Evolutionary conservation across 371 early-diverging fungal genomes (phyloP), one percentile per base, ranked within the genome.

Genomic region (Chytridium lagenaria): DNA sequence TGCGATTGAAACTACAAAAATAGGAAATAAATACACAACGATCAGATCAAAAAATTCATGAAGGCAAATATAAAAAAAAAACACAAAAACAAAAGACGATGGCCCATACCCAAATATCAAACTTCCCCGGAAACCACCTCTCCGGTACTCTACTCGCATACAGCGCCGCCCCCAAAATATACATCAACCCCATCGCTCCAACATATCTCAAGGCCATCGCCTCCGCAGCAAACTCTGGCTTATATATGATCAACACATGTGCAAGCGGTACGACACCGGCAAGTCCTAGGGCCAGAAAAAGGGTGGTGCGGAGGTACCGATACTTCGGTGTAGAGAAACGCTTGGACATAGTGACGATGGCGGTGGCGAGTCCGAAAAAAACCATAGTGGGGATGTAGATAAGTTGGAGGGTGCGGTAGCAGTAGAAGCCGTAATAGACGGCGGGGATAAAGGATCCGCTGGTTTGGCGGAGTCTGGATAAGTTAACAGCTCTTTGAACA

Each of bases 161-260:
- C 37, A 97, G 86, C 28, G 92, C 69, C 34, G 95, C 95, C 23
- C 97, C 98, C 31, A 84, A 59, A 64, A 95, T 83, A 80, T 97
- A 97, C 37, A 89, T 80, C 0, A 73, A 73, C 0, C 91, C 95
- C 92, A 94, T 93, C 30, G 85, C 38, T 15, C 86, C 67, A 78
- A 93, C 80, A 70, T 90, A 87, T 2, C 80, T 80, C 28, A 93
- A 71, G 15, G 88, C 86, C 51, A 91, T 82, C 0, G 90, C 87
- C n/a, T 87, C 33, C 19, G 59, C 44, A 30, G 77, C 85, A 52
- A 88, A 75, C 12, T 52, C 66, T 0, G 31, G 19, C 26, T 51
- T 33, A 52, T 75, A 64, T 16, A 67, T 23, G n/a, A 75, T 30
- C n/a, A 67, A 1, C 7, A 49, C 5, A 40, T 75, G 75, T 22